A percentile compares a stretch with the other conserved stretches of the same genome.
phyloP scores from a whole-genome alignment of 805 yeast genomes.

The Starmerella sirachaensis region DNA sequence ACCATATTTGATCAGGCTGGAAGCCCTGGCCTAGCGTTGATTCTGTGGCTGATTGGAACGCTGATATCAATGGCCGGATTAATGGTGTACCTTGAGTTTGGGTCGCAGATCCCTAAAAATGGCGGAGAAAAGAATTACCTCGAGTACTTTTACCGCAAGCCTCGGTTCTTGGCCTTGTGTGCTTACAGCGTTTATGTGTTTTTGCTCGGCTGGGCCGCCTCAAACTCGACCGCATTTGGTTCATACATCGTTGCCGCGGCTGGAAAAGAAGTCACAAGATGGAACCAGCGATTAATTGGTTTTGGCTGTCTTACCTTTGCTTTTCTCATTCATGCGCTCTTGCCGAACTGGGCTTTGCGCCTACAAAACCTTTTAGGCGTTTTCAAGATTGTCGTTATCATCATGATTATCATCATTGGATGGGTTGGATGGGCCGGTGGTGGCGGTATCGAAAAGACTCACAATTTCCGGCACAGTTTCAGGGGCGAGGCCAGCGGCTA shows the following conservation, averaged over 20 bases:
- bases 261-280: slow-evolving; percentile 29
- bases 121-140: slow-evolving; percentile 81
- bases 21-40: slow-evolving; percentile 57
- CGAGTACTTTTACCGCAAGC: slow-evolving; percentile 57
- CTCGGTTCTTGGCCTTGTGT: slow-evolving; percentile 54
- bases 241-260: slow-evolving; percentile 52
- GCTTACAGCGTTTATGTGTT: slow-evolving; percentile 61
- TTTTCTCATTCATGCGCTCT: slow-evolving; percentile 47
- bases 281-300: slow-evolving; percentile 72
- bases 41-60: slow-evolving; percentile 68
- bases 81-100: slow-evolving; percentile 69
- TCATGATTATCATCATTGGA: slow-evolving; percentile 62
- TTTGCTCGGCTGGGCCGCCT: slow-evolving; percentile 75
- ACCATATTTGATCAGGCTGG: slow-evolving; percentile 44
- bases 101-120: slow-evolving; percentile 55
- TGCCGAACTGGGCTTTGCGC: slow-evolving; percentile 54
- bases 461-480: slow-evolving; percentile 51
- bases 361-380: slow-evolving; percentile 56
- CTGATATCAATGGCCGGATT: slow-evolving; percentile 53
- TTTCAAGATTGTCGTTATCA: slow-evolving; percentile 59
- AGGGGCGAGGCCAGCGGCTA: slow-evolving; percentile 28
- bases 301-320: slow-evolving; percentile 62
- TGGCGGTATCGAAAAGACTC: slow-evolving; percentile 39
- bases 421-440: slow-evolving; percentile 73
- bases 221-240: slow-evolving; percentile 71